Conservation (phyloP, 805 yeast genomes). For the Spathaspora sp. region DNA sequence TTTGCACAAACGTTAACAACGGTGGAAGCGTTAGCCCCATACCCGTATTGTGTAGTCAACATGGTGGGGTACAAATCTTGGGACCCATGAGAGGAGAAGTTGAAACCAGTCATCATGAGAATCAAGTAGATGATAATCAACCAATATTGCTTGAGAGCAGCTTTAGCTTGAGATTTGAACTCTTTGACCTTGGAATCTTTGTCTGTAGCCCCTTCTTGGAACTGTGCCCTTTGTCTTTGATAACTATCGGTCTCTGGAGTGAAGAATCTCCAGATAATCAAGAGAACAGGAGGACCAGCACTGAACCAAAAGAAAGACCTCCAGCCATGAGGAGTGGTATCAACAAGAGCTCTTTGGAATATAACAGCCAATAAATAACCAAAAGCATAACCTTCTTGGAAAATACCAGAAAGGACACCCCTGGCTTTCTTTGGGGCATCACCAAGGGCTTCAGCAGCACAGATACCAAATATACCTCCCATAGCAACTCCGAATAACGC, state of each 20-base stretch:
- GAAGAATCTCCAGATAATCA: slow-evolving; percentile 53
- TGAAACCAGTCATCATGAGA: slow-evolving; percentile 60
- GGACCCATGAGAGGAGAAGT: slow-evolving; percentile 70
- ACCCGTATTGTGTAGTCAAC: slow-evolving; percentile 49
- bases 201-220: slow-evolving; percentile 7
- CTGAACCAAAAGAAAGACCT: slow-evolving; percentile 72
- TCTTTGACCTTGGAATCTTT: slow-evolving; percentile 9
- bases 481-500: slow-evolving; percentile 65
- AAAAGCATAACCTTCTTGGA: slow-evolving; percentile 56
- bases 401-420: slow-evolving; percentile 59
- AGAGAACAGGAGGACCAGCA: slow-evolving; percentile 60
- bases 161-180: slow-evolving; percentile 9
- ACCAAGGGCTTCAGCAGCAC: slow-evolving; percentile 64
- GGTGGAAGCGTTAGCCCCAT: slow-evolving; percentile 45
- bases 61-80: slow-evolving; percentile 72
- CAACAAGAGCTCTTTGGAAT: slow-evolving; percentile 57
- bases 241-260: slow-evolving; percentile 62
- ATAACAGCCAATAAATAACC: slow-evolving; percentile 65
- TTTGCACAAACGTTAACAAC: slow-evolving; percentile 63
- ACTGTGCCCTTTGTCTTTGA: slow-evolving; percentile 15
- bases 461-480: slow-evolving; percentile 70
- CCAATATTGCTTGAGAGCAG: slow-evolving; percentile 24
- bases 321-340: slow-evolving; percentile 52
- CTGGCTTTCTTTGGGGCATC: slow-evolving; percentile 59
- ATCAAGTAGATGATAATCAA: slow-evolving; percentile 28